Conservation (phyloP, 495 filamentous ascomycete species). For the Xeromyces bisporus region DNA sequence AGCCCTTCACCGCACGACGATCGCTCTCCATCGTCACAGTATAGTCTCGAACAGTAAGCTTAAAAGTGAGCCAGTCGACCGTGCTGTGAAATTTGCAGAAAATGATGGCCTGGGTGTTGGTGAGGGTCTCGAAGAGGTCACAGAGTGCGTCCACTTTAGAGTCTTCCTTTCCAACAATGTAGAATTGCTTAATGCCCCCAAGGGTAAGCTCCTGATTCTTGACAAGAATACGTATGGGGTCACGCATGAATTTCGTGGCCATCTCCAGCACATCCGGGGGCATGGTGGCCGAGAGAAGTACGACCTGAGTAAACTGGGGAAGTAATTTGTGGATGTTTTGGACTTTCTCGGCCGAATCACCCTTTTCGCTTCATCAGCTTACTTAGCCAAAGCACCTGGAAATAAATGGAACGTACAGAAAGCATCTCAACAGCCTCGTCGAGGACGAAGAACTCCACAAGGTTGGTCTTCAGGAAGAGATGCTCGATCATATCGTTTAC, state of each 20-base stretch:
- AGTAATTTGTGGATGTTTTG: slow-evolving; percentile 99
- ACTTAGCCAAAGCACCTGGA: neutral
- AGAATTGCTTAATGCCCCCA: slow-evolving; percentile 99
- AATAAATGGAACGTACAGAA: slow-evolving; percentile 47
- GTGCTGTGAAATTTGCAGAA: slow-evolving; percentile 99
- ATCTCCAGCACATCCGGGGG: slow-evolving; percentile 98
- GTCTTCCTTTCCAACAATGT: slow-evolving; percentile 99
- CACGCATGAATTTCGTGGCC: slow-evolving; percentile 99
- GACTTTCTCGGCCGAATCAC: slow-evolving; percentile 98
- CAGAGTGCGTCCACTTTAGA: slow-evolving; percentile 99
- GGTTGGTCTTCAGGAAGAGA: slow-evolving; percentile 77
- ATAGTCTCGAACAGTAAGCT: slow-evolving; percentile 94
- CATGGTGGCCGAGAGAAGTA: slow-evolving; percentile 92
- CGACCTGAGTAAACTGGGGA: slow-evolving; percentile 92
- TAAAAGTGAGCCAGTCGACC: slow-evolving; percentile 99
- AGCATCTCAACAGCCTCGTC: slow-evolving; percentile 99
- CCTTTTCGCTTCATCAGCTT: slow-evolving; percentile 25
- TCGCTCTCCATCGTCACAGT: slow-evolving; percentile 98
- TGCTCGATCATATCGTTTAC: slow-evolving; percentile 99
- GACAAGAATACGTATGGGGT: slow-evolving; percentile 95
- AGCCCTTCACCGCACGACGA: slow-evolving; percentile 99
- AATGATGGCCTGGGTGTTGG: slow-evolving; percentile 98
- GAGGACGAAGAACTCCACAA: slow-evolving; percentile 98
- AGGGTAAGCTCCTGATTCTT: slow-evolving; percentile 99
- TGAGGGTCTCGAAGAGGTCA: slow-evolving; percentile 96